Percentiles rank a stretch among this genome's conserved stretches.
Evolutionary conservation across 2,329 filamentous ascomycete species (phyloP).

Genomic region (Dactylonectria estremocensis): DNA sequence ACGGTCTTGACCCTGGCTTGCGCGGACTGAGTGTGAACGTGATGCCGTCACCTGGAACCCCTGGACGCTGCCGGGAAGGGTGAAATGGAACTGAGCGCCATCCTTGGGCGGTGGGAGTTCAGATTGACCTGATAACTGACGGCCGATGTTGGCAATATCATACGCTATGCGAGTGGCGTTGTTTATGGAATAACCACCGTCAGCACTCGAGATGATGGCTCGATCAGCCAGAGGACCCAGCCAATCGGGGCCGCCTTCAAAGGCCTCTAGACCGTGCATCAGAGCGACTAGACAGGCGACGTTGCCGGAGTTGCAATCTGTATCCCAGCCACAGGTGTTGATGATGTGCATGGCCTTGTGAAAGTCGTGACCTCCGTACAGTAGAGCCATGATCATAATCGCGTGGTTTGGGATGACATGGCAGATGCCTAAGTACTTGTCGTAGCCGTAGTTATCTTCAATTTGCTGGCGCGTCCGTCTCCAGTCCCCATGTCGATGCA

Average conservation of each 20-base stretch:
- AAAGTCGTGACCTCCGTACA: constrained; percentile 8
- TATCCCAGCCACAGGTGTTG: constrained; percentile 21
- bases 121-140: background rate
- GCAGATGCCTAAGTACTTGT: constrained; percentile 47
- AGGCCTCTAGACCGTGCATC: constrained; percentile 5
- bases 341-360: constrained; percentile 20
- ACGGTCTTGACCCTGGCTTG: background rate
- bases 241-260: constrained; percentile 23
- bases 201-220: constrained; percentile 26
- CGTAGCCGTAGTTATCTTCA: constrained; percentile 48
- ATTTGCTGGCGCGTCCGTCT: constrained; percentile 52
- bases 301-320: constrained; percentile 20
- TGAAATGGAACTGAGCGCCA: constrained; percentile 21
- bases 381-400: constrained; percentile 16
- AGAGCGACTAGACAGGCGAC: constrained; percentile 10
- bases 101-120: constrained; percentile 14
- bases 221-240: constrained; percentile 22
- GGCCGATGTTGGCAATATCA: constrained; percentile 12
- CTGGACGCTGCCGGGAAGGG: constrained; percentile 17
- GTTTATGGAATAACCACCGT: constrained; percentile 25
- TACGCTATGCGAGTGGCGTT: constrained; percentile 19
- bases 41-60: constrained; percentile 12
- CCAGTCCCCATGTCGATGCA: constrained; percentile 49
- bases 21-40: background rate
- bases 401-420: constrained; percentile 20